Base-by-base conservation (phyloP, 163 green algal species). In the Prototheca stagnorum region DNA sequence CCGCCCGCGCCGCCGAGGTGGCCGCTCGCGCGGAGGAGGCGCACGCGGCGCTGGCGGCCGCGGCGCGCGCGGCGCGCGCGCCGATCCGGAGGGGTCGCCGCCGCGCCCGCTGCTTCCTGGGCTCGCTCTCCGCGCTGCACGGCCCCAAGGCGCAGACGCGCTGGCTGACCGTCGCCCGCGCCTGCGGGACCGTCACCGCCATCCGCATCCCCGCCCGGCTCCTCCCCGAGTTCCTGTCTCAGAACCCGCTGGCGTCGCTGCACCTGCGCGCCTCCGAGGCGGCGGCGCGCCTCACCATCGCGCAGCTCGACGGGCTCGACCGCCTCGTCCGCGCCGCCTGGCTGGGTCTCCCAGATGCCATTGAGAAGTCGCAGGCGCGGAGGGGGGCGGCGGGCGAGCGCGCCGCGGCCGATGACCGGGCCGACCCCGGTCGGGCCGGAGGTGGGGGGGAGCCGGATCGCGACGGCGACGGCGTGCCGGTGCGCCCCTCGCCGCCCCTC, bases 241-340 rank as follows among this genome's bases (percentile, higher is more conserved):
- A 70, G 24, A 61, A 70, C 54, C 61, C 61, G 45, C 48, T 70
- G 47, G 48, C 53, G 19, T 54, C 63, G 49, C 50, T 70, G 36
- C 49, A 64, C 46, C 29, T 70, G 22, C 47, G 61, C n/a, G 61
- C 61, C 26, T n/a, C n/a, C n/a, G n/a, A n/a, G n/a, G n/a, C n/a
- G n/a, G n/a, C n/a, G n/a, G n/a, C n/a, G n/a, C n/a, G n/a, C n/a
- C n/a, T n/a, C n/a, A n/a, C n/a, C n/a, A n/a, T n/a, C n/a, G n/a
- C n/a, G n/a, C n/a, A n/a, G n/a, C n/a, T n/a, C n/a, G n/a, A n/a
- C n/a, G n/a, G n/a, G n/a, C n/a, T n/a, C n/a, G n/a, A n/a, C n/a
- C n/a, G n/a, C n/a, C n/a, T n/a, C n/a, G n/a, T n/a, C n/a, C n/a
- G n/a, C n/a, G n/a, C n/a, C n/a, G n/a, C n/a, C n/a, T n/a, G n/a